These are phyloP conservation scores for Penstemon davidsonii DNA, from an alignment of 257 asterid genomes.

Conservation along the genomic window DNA sequence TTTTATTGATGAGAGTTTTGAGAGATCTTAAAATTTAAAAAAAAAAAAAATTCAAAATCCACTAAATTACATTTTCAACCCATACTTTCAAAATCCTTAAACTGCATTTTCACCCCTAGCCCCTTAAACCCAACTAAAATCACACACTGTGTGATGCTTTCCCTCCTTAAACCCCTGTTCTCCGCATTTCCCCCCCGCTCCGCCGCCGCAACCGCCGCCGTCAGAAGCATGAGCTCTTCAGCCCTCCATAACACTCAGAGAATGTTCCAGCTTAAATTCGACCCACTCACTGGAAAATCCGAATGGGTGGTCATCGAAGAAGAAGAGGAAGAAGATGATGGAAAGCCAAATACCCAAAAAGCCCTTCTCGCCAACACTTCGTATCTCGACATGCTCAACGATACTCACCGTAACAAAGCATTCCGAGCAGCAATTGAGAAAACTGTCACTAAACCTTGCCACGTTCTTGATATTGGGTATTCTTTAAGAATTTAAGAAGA, in stretches of 20 bases:
- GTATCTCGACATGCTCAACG: slow-evolving; percentile 93
- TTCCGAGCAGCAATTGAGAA: slow-evolving; percentile 76
- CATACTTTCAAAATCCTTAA: background rate
- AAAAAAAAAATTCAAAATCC: no score
- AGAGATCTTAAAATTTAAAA: no score
- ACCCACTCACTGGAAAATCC: slow-evolving; percentile 78
- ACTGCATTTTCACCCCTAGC: background rate
- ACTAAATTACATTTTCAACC: no score
- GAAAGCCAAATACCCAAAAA: slow-evolving; percentile 34
- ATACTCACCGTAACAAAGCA: slow-evolving; percentile 67
- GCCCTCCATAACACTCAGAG: slow-evolving; percentile 34
- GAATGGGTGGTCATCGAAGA: slow-evolving; percentile 87
- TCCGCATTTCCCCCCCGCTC: slow-evolving; percentile 20
- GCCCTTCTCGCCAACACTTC: slow-evolving; percentile 76
- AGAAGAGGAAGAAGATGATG: slow-evolving; percentile 36
- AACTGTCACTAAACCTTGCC: slow-evolving; percentile 75
- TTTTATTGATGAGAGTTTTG: no score
- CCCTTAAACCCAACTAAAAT: background rate
- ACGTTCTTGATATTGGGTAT: slow-evolving; percentile 96
- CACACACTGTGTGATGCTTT: slow-evolving; percentile 32
- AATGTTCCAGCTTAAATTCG: slow-evolving; percentile 76
- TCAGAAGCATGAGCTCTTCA: slow-evolving; percentile 48
- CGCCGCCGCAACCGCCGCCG: slow-evolving; percentile 23
- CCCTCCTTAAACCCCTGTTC: slow-evolving; percentile 31
- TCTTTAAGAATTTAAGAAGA: background rate